Evolutionary conservation across 2,329 filamentous ascomycete genomes (phyloP), one percentile per base, ranked within the genome.

Genomic region (Epicoccum nigrum): DNA sequence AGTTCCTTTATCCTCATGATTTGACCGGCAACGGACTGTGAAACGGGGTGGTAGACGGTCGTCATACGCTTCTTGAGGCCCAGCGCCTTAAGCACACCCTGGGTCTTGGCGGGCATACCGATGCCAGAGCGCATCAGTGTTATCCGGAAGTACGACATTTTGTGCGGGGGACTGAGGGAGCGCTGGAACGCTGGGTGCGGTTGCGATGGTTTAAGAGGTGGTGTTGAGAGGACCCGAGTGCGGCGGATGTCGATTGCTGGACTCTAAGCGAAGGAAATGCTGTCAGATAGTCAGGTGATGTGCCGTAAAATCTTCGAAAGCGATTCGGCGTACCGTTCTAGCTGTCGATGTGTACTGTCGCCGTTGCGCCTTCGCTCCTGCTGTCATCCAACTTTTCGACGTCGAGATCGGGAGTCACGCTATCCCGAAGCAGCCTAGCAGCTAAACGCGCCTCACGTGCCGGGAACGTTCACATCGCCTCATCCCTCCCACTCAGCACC

Each of bases 1-100:
- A 97, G 79, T 77, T 97, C 92, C 80, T 97, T 97, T 64, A 97
- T 91, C 75, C 88, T 88, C 81, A 97, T 88, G 68, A 97, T 90
- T 79, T 95, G 91, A 70, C 92, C 92, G 8, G 92, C 92, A 56
- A 90, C 86, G 62, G 91, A 86, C 33, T 86, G 85, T 55, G 83
- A 83, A 55, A 96, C 91, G 30, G 90, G 89, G 75, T 96, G 88
- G 81, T 95, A 96, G 67, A 96, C 92, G 45, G 89, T 93, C 68
- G 86, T 86, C 82, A 87, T 86, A 67, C 92, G 89, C 73, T 89
- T 90, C 66, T 87, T 89, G 58, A 97, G 84, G 49, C 92, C 92
- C 54, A 97, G 88, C 15, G 92, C 89, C 56, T 86, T 83, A 49
- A 97, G 88, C 16, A 93, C 90, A 69, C 89, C 90, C 71, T 85